Conservation (phyloP, 805 yeast genomes). For the Sporopachydermia lactativora region DNA sequence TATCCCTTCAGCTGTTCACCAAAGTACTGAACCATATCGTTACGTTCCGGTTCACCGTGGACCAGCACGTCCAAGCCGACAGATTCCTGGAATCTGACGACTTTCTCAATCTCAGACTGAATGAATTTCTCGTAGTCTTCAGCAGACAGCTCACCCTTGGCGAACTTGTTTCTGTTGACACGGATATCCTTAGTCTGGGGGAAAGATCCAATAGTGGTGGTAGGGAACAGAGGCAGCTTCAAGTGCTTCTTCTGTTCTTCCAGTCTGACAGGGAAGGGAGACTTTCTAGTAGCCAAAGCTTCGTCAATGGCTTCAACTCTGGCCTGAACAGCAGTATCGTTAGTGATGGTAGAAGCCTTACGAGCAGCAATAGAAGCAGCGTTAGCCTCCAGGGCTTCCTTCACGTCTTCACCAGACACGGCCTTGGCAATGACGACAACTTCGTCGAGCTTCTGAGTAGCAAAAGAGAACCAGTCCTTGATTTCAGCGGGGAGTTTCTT, state of each 20-base stretch:
- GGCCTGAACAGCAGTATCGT: conserved; percentile 78
- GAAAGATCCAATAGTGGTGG: conserved; percentile 99
- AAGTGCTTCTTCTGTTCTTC: conserved; percentile 74
- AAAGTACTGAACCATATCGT: conserved; percentile 99
- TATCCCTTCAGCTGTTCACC: conserved; percentile 98
- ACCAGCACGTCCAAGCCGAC: conserved; percentile 96
- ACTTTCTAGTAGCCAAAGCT: conserved; percentile 60
- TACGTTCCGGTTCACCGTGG: conserved; percentile 99
- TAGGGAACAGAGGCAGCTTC: conserved; percentile 97
- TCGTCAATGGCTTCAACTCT: conserved; percentile 70
- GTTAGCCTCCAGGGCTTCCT: conserved; percentile 70
- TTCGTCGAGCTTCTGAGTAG: conserved; percentile 89
- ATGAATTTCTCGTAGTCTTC: conserved; percentile 95
- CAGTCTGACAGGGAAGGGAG: conserved; percentile 79
- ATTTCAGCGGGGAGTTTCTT: conserved; percentile 79
- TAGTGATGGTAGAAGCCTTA: conserved; percentile 76
- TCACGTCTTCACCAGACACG: conserved; percentile 56
- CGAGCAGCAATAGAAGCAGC: conserved; percentile 78
- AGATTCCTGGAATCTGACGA: conserved; percentile 98
- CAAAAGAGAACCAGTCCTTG: conserved; percentile 97
- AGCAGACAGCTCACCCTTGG: conserved; percentile 91
- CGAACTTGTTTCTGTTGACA: conserved; percentile 94
- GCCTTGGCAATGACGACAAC: conserved; percentile 86
- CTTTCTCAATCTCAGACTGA: conserved; percentile 90
- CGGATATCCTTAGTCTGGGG: conserved; percentile 99